Percentiles rank a stretch among this genome's conserved stretches.
Conservation (phyloP, 2,329 filamentous ascomycete species). For the Cladophialophora chaetospira region DNA sequence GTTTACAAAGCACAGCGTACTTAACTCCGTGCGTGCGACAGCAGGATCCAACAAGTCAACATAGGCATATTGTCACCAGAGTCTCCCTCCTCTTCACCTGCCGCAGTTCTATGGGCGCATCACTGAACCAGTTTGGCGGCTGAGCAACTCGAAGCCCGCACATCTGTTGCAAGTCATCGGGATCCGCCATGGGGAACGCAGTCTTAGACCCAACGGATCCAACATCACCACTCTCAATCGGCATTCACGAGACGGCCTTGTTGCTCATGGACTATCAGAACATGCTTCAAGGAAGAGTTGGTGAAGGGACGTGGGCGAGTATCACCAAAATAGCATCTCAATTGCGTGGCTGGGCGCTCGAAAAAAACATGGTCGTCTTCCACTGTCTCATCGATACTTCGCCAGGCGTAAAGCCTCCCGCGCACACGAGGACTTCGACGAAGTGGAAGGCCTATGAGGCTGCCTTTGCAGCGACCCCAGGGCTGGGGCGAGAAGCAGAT, state of each 20-base stretch:
- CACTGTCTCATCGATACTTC: conserved; percentile 35
- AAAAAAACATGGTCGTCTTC: conserved; percentile 35
- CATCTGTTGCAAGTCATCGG: too few species aligned
- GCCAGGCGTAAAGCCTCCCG: conserved; percentile 27
- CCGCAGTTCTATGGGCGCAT: too few species aligned
- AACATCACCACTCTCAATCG: conserved; percentile 31
- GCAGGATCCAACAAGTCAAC: too few species aligned
- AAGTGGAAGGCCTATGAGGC: conserved; percentile 18
- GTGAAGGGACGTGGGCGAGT: conserved; percentile 16
- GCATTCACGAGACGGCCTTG: conserved; percentile 35
- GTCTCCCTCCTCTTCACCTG: too few species aligned
- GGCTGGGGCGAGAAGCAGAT: conserved; percentile 26
- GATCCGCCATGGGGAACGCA: conserved; percentile 6
- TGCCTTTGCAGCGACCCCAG: conserved; percentile 20
- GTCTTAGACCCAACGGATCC: conserved; percentile 16
- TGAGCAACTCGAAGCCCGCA: too few species aligned
- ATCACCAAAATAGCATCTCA: conserved; percentile 31
- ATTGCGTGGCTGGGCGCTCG: conserved; percentile 36
- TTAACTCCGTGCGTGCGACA: too few species aligned
- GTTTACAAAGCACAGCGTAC: too few species aligned
- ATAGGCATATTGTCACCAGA: too few species aligned
- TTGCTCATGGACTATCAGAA: conserved; percentile 40
- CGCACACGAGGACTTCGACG: conserved; percentile 31
- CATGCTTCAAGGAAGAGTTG: conserved; percentile 28
- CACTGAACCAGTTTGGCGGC: too few species aligned